Percentiles rank a stretch among this genome's conserved stretches.
phyloP scores from a whole-genome alignment of 306 rosid species.

The Luffa aegyptiaca region DNA sequence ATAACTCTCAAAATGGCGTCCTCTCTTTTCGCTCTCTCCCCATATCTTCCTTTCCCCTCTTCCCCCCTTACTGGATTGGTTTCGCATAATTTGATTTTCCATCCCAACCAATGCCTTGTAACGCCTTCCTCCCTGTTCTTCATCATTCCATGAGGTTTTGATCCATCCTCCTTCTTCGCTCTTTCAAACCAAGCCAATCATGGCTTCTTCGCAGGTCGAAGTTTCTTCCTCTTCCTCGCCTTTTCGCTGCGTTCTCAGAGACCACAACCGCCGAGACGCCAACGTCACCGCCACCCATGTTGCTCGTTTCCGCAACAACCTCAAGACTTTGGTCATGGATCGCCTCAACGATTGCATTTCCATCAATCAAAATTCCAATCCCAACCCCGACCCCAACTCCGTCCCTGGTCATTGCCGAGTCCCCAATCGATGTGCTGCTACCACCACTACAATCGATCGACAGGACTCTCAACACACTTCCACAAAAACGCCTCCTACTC shows the following conservation, averaged over 20 bases:
- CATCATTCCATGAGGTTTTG: neutral
- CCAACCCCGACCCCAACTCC: neutral
- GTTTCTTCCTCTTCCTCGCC: slow-evolving; percentile 41
- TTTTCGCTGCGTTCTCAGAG: slow-evolving; percentile 57
- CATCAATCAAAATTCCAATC: neutral
- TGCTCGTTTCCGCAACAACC: slow-evolving; percentile 29
- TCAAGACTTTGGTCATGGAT: slow-evolving; percentile 38
- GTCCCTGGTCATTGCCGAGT: neutral
- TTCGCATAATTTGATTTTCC: neutral
- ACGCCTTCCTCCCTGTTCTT: neutral
- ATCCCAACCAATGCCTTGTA: neutral
- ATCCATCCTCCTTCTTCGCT: neutral
- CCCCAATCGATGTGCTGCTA: neutral
- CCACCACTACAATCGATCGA: neutral
- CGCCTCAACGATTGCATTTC: slow-evolving; percentile 22
- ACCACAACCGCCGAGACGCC: slow-evolving; percentile 42
- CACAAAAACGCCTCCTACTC: neutral
- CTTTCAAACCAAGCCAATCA: neutral
- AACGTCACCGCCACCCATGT: slow-evolving; percentile 23
- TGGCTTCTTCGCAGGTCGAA: slow-evolving; percentile 75
- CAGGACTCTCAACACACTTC: neutral
- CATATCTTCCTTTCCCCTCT: neutral
- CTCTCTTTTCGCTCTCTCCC: neutral
- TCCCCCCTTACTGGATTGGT: neutral
- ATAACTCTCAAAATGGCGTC: neutral